Percentiles rank a stretch among this genome's conserved stretches.
phyloP scores from a whole-genome alignment of 176 grass and related monocot species.

The Lolium multiflorum region DNA sequence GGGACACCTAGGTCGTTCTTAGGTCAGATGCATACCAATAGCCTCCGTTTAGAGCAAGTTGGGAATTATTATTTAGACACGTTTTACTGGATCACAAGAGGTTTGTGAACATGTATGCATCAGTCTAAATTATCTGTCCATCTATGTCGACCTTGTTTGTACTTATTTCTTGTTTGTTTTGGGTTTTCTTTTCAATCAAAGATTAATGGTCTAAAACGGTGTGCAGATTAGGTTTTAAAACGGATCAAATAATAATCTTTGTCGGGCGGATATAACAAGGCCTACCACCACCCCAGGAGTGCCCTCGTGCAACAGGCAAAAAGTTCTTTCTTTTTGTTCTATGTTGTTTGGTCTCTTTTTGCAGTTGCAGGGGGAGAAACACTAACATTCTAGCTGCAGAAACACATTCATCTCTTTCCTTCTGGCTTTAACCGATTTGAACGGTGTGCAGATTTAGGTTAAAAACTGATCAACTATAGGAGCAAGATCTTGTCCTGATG shows the following conservation, averaged over 20 bases:
- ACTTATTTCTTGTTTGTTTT: conserved; percentile 19
- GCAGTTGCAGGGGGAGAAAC: conserved; percentile 61
- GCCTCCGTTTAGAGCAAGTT: not conserved
- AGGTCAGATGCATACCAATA: not conserved
- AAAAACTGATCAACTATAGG: conserved; percentile 14
- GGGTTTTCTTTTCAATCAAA: conserved; percentile 34
- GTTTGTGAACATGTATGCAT: not conserved
- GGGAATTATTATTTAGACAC: not conserved
- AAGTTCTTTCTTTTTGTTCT: conserved; percentile 33
- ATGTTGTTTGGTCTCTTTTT: conserved; percentile 58
- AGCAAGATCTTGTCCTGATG: conserved; percentile 28
- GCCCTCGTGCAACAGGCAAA: conserved; percentile 49
- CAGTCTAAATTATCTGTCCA: not conserved
- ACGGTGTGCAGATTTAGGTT: conserved; percentile 49
- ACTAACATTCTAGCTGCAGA: conserved; percentile 42
- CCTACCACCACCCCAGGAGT: conserved; percentile 49
- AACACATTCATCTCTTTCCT: not conserved
- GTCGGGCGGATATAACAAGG: conserved; percentile 48
- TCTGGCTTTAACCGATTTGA: conserved; percentile 39
- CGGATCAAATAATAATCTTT: conserved; percentile 57
- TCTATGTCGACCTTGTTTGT: conserved; percentile 1
- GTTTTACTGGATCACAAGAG: not conserved
- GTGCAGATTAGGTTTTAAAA: conserved; percentile 70
- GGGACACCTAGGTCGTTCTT: not conserved
- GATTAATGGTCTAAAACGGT: conserved; percentile 68